These are phyloP conservation scores for Pestalotiopsis sp. DNA, from an alignment of 2,329 filamentous ascomycete species.

Conservation along the genomic window DNA sequence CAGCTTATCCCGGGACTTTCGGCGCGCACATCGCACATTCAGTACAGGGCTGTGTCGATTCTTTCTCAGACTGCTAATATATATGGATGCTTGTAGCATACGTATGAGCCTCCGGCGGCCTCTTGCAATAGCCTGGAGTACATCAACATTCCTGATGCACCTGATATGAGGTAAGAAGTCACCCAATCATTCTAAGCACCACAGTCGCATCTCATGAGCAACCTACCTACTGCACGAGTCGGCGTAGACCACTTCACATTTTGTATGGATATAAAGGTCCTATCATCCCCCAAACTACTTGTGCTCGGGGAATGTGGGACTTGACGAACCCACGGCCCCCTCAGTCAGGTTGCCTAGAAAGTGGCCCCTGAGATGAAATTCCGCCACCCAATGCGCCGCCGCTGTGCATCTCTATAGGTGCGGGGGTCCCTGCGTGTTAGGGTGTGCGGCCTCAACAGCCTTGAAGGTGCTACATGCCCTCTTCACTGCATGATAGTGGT, in stretches of 20 bases:
- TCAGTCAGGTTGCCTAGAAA: constrained; percentile 24
- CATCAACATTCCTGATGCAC: constrained; percentile 51
- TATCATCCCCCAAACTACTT: background rate
- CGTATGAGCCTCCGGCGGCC: constrained; percentile 57
- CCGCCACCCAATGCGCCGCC: constrained; percentile 24
- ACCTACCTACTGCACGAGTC: background rate
- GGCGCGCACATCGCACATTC: background rate
- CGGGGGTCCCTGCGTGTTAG: constrained; percentile 32
- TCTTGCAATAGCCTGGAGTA: constrained; percentile 54
- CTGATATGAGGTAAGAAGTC: constrained; percentile 58
- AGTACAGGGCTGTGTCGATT: constrained; percentile 19
- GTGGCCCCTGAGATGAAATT: constrained; percentile 26
- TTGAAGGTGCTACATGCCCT: constrained; percentile 35
- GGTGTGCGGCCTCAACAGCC: constrained; percentile 35
- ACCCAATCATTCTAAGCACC: background rate
- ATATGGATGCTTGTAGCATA: constrained; percentile 41
- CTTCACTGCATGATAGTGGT: constrained; percentile 38
- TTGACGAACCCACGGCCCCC: background rate
- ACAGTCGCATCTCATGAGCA: background rate
- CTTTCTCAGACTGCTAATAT: constrained; percentile 33
- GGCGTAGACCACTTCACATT: background rate
- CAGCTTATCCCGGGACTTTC: background rate
- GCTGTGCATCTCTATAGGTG: constrained; percentile 24
- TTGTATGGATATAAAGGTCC: background rate
- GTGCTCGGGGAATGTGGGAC: background rate